phyloP scores from a whole-genome alignment of 495 filamentous ascomycete genomes.

The Platismatia glauca region DNA sequence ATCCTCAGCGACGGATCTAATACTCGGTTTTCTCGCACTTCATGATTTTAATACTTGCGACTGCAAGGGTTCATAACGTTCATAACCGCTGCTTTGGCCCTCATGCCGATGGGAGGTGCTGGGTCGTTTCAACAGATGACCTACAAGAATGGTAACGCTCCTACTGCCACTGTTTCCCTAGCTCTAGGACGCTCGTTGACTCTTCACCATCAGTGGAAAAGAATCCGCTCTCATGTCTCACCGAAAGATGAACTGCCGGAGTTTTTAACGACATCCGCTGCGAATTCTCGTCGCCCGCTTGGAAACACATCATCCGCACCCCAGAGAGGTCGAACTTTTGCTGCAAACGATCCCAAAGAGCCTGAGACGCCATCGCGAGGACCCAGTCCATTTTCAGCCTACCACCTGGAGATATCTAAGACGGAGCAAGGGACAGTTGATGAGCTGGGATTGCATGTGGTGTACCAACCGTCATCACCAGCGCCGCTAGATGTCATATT shows the following conservation, averaged over 20 bases:
- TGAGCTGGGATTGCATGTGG: background rate
- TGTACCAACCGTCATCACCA: background rate
- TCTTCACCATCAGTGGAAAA: background rate
- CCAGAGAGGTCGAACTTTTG: background rate
- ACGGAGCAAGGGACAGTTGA: background rate
- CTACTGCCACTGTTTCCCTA: background rate
- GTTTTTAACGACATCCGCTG: background rate
- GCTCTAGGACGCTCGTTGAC: background rate
- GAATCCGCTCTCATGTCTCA: background rate
- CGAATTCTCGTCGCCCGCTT: background rate
- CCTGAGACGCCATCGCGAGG: background rate
- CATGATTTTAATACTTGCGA: background rate
- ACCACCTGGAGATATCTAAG: background rate
- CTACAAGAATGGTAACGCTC: background rate
- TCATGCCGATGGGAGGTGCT: background rate
- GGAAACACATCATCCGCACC: background rate
- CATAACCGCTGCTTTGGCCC: background rate
- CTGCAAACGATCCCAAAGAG: background rate
- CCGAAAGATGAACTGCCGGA: background rate
- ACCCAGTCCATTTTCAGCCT: background rate
- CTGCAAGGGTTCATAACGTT: background rate
- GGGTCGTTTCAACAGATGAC: background rate
- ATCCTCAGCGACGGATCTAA: background rate
- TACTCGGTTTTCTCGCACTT: background rate
- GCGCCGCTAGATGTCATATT: slow-evolving; percentile 32